Evolutionary conservation across 78 protist genomes (phyloP).

Genomic region (Protostelium mycophagum): DNA sequence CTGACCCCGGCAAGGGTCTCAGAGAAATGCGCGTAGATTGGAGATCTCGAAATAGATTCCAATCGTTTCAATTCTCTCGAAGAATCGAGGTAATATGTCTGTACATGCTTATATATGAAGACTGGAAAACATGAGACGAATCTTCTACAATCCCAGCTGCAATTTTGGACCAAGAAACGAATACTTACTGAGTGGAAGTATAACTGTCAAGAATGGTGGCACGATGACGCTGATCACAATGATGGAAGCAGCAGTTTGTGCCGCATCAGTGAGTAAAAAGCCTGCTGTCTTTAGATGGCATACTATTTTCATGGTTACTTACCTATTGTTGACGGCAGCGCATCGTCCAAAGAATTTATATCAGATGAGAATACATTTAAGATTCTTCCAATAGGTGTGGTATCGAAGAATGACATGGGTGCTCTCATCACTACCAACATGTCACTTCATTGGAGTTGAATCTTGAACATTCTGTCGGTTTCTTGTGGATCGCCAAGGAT

Average conservation of each 20-base stretch:
- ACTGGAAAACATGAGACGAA: background rate
- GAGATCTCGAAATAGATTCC: slow-evolving; percentile 82
- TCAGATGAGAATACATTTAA: slow-evolving; percentile 91
- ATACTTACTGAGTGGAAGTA: background rate
- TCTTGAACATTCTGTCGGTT: too few species aligned
- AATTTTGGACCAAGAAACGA: background rate
- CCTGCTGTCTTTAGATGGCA: slow-evolving; percentile 25
- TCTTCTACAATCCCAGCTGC: background rate
- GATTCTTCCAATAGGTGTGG: slow-evolving; percentile 91
- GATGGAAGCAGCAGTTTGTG: background rate
- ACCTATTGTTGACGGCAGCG: slow-evolving; percentile 31
- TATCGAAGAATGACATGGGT: slow-evolving; percentile 95
- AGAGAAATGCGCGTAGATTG: slow-evolving; percentile 80
- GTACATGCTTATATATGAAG: slow-evolving; percentile 57
- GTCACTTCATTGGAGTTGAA: too few species aligned
- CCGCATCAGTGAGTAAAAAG: background rate
- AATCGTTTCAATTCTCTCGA: slow-evolving; percentile 80
- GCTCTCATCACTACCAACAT: slow-evolving; percentile 79
- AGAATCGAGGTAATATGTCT: slow-evolving; percentile 60
- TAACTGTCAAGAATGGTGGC: slow-evolving; percentile 10
- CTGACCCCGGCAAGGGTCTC: slow-evolving; percentile 86
- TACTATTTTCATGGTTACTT: slow-evolving; percentile 32
- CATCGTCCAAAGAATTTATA: slow-evolving; percentile 68
- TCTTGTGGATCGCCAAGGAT: too few species aligned
- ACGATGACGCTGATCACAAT: slow-evolving; percentile 5